A percentile compares a stretch with the other conserved stretches of the same genome.
Conservation (phyloP, 73 alveolate genomes). For the Paramecium octaurelia region DNA sequence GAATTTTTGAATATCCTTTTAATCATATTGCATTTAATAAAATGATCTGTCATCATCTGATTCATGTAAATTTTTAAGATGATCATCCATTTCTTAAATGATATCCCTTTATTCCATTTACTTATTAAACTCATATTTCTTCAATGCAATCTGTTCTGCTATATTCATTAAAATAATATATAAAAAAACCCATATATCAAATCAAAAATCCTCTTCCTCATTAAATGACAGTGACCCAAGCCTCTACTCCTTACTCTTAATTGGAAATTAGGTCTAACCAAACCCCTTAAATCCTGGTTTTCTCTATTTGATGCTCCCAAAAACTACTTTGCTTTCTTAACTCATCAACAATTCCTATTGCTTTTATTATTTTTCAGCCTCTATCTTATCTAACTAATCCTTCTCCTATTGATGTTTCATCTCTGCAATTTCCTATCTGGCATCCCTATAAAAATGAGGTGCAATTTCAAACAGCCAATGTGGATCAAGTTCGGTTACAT, state of each 20-base stretch:
- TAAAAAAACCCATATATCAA: neutral
- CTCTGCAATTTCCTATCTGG: constrained; percentile 63
- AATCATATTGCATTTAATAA: neutral
- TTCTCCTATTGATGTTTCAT: constrained; percentile 66
- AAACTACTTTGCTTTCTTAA: neutral
- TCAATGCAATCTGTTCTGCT: neutral
- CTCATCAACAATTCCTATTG: neutral
- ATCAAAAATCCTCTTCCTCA: neutral
- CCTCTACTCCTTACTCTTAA: neutral
- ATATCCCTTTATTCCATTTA: neutral
- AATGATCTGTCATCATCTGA: neutral
- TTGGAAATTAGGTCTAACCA: neutral
- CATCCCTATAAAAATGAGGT: constrained; percentile 86
- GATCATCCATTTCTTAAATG: constrained; percentile 39
- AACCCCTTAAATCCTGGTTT: neutral
- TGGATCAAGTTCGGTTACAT: constrained; percentile 84
- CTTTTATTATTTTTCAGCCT: neutral
- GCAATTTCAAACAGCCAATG: constrained; percentile 93
- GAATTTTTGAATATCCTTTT: neutral
- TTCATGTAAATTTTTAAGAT: neutral
- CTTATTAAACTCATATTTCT: neutral
- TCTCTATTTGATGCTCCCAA: constrained; percentile 1
- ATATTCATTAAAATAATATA: neutral
- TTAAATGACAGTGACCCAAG: constrained; percentile 25
- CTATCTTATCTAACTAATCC: neutral